Percentiles rank a stretch among this genome's conserved stretches.
Evolutionary conservation across 495 filamentous ascomycete genomes (phyloP).

Genomic region (Podospora sp.): DNA sequence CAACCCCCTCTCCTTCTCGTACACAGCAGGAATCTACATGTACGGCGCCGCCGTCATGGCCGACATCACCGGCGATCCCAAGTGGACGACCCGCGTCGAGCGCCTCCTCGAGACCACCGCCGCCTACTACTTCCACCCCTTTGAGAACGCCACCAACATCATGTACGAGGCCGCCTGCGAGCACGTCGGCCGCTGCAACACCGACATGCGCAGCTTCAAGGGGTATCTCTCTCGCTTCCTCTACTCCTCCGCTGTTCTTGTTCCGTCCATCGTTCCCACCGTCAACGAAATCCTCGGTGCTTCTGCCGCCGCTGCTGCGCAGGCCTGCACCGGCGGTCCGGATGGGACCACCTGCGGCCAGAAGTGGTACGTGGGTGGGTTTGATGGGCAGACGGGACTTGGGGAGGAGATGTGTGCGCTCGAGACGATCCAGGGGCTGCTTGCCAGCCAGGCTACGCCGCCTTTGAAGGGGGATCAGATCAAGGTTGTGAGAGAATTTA

Average conservation of each 20-base stretch:
- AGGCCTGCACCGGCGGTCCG: constrained; percentile 61
- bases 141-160: constrained; percentile 53
- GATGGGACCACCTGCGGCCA: constrained; percentile 67
- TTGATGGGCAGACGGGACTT: constrained; percentile 63
- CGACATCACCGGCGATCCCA: constrained; percentile 57
- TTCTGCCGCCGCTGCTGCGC: constrained; percentile 66
- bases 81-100: constrained; percentile 56
- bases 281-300: constrained; percentile 57
- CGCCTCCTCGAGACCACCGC: constrained; percentile 50
- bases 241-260: constrained; percentile 62
- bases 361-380: constrained; percentile 64
- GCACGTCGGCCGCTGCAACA: constrained; percentile 60
- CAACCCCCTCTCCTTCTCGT: constrained; percentile 59
- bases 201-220: constrained; percentile 79
- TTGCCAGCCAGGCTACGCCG: constrained; percentile 41
- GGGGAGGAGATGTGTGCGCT: constrained; percentile 74
- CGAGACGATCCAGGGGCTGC: constrained; percentile 64
- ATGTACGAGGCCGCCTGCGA: constrained; percentile 79
- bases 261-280: constrained; percentile 54
- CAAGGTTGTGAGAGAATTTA: constrained; percentile 38
- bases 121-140: constrained; percentile 49
- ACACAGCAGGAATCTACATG: constrained; percentile 66
- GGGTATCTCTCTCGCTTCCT: constrained; percentile 78
- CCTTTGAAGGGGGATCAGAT: constrained; percentile 49
- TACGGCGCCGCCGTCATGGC: constrained; percentile 68